A percentile compares a stretch with the other conserved stretches of the same genome.
Conservation (phyloP, 2,329 filamentous ascomycete species). For the Trichophyton verrucosum region DNA sequence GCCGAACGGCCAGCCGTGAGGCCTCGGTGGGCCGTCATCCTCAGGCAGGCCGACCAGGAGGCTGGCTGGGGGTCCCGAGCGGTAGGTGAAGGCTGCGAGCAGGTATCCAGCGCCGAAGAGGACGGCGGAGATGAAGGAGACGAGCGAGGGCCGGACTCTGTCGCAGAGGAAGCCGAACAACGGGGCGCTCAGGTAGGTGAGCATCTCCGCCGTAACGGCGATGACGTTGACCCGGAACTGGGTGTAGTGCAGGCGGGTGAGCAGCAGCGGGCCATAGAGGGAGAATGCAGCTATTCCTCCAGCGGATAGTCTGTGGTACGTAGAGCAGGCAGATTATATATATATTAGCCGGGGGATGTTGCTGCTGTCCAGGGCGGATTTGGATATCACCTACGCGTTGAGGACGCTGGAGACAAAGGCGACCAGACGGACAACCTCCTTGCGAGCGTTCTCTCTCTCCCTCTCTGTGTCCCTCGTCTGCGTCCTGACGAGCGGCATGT, state of each 20-base stretch:
- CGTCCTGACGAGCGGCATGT: constrained; percentile 15
- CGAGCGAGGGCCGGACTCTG: constrained; percentile 64
- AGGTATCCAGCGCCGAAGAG: constrained; percentile 74
- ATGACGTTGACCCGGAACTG: constrained; percentile 88
- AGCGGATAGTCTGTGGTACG: constrained; percentile 51
- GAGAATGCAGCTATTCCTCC: constrained; percentile 90
- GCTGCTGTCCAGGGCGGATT: background rate
- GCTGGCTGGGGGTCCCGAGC: constrained; percentile 42
- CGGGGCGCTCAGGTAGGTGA: constrained; percentile 85
- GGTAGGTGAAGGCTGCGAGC: constrained; percentile 68
- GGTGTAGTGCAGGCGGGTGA: constrained; percentile 71
- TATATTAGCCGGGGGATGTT: constrained; percentile 8
- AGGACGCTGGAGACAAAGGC: constrained; percentile 51
- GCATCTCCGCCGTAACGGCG: constrained; percentile 72
- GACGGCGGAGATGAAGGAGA: constrained; percentile 58
- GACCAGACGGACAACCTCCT: constrained; percentile 40
- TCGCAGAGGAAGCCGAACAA: constrained; percentile 86
- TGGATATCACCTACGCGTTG: constrained; percentile 36
- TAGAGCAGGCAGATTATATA: background rate
- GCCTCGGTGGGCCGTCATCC: background rate
- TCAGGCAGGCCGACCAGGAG: constrained; percentile 28
- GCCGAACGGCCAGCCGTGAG: constrained; percentile 55
- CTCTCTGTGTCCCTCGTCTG: constrained; percentile 31
- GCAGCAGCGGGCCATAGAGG: constrained; percentile 82
- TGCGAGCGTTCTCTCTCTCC: constrained; percentile 44